Conservation (phyloP, 1,139 yeast species). For the Trichomonascaceae sp. region DNA sequence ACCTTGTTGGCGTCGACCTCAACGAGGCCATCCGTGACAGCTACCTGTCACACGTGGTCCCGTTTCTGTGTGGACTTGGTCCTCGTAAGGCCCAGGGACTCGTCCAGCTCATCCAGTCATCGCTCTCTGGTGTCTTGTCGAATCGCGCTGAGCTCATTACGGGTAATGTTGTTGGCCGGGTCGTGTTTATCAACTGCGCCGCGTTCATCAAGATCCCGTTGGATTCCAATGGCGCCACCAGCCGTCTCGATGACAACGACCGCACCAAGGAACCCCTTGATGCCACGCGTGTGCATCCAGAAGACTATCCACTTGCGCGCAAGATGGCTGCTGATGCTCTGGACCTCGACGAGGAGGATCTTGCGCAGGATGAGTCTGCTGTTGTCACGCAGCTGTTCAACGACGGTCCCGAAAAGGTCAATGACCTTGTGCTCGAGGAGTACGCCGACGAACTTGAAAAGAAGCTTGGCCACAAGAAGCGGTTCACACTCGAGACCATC, state of each 20-base stretch:
- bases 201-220: slow-evolving; percentile 78
- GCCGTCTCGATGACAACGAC: slow-evolving; percentile 35
- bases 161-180: slow-evolving; percentile 63
- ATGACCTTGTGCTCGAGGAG: slow-evolving; percentile 78
- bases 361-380: slow-evolving; percentile 58
- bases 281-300: slow-evolving; percentile 95
- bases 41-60: slow-evolving; percentile 57
- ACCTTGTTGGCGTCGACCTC: slow-evolving; percentile 85
- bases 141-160: slow-evolving; percentile 72
- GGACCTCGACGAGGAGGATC: slow-evolving; percentile 90
- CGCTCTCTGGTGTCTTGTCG: slow-evolving; percentile 54
- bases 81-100: slow-evolving; percentile 90
- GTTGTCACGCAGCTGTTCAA: slow-evolving; percentile 69
- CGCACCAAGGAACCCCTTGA: slow-evolving; percentile 65
- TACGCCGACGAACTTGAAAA: slow-evolving; percentile 86
- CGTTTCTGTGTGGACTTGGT: slow-evolving; percentile 82
- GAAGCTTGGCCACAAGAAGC: slow-evolving; percentile 63
- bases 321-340: slow-evolving; percentile 98
- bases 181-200: slow-evolving; percentile 81
- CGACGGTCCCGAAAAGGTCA: slow-evolving; percentile 76
- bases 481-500: slow-evolving; percentile 75
- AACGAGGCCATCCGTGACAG: slow-evolving; percentile 75
- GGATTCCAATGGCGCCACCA: slow-evolving; percentile 22
- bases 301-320: slow-evolving; percentile 88
- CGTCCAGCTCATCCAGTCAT: slow-evolving; percentile 57